Evolutionary conservation across 2,329 filamentous ascomycete species (phyloP).

Genomic region (Stachybotrys echinatus): DNA sequence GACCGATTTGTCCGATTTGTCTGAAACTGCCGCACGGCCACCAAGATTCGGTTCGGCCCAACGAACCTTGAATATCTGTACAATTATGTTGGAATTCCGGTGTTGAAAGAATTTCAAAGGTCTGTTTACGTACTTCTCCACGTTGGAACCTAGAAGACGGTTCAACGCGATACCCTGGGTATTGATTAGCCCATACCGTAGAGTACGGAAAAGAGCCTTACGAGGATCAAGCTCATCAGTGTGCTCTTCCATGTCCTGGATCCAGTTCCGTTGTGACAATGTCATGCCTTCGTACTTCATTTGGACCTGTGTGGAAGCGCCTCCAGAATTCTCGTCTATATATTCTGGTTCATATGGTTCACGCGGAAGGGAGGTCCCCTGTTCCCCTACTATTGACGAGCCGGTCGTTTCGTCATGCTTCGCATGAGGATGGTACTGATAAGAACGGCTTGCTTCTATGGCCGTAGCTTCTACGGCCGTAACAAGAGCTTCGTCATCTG

Average conservation of each 20-base stretch:
- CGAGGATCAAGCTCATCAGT: background rate
- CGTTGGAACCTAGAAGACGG: conserved; percentile 32
- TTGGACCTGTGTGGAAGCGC: no score
- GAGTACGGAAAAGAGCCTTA: background rate
- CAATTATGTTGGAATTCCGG: conserved; percentile 1
- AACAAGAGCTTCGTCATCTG: no score
- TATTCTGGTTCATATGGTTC: no score
- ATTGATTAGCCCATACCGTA: background rate
- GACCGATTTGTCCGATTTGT: conserved; percentile 26
- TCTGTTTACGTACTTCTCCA: conserved; percentile 28
- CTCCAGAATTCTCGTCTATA: no score
- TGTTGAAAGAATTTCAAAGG: background rate
- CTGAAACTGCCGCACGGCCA: conserved; percentile 20
- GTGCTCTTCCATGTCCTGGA: background rate
- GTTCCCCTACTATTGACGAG: no score
- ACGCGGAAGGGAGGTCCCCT: no score
- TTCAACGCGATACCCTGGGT: conserved; percentile 33
- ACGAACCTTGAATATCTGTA: conserved; percentile 48
- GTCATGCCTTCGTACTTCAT: no score
- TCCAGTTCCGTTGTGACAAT: no score
- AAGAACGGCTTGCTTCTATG: no score
- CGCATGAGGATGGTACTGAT: no score
- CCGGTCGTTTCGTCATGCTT: no score
- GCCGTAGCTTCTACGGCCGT: no score
- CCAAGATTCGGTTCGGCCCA: conserved; percentile 40